Evolutionary conservation across 352 stramenopile species (phyloP), one percentile per base, ranked within the genome.

Genomic region (Phytophthora pinifolia): DNA sequence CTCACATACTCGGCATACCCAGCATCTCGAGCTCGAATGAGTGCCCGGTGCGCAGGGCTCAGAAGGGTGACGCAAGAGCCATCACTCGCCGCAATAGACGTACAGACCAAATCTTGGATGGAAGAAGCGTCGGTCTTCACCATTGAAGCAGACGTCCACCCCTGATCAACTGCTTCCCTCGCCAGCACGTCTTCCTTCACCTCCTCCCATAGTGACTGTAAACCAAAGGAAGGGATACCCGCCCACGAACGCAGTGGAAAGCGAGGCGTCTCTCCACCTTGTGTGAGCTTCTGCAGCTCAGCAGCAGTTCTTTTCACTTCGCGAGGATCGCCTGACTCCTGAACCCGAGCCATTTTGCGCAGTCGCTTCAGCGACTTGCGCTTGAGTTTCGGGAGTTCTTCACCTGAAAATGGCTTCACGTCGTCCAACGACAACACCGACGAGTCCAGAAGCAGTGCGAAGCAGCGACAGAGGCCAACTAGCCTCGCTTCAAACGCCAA

Each of bases 361-460:
- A 92, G 61, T 1, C 80, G 65, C 49, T 86, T 86, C 15, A 92
- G 74, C 12, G 79, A 83, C 54, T 92, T 92, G 29, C 79, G 77
- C 62, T 90, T 82, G n/a, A 62, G 48, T 29, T 76, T 82, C 0
- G 71, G 62, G 2, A 76, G 41, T 18, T 79, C 61, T 30, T 83
- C 68, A 3, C 72, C 69, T 15, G 46, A 67, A 44, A 82, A 68
- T 35, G 71, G 65, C 44, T 77, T 67, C 7, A 90, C 32, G 36
- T 92, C 82, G 5, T 83, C 69, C 6, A 79, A 46, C 17, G 74
- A 77, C 65, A 90, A 74, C 43, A 88, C 74, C 25, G 70, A 75
- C 31, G 74, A 71, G 46, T 92, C 82, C 9, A 92, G 59, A 18
- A 92, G 54, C 15, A 62, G 18, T 39, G 76, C 44, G 36, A 89